phyloP scores from a whole-genome alignment of 768 basidiomycete species.

The Phylloporus arenicola region DNA sequence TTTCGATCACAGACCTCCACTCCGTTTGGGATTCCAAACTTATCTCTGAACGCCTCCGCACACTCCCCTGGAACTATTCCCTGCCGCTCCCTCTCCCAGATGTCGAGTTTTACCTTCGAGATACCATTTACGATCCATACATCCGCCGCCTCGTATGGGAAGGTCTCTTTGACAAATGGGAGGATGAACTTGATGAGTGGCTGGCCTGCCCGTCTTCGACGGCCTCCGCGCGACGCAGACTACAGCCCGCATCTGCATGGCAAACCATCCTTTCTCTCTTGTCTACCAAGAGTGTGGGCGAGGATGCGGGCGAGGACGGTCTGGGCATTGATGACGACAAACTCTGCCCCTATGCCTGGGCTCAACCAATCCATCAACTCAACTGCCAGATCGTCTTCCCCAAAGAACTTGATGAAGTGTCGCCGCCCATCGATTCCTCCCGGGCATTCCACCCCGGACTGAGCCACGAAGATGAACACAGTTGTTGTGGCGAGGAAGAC shows the following conservation, averaged over 20 bases:
- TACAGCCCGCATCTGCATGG: slow-evolving; percentile 17
- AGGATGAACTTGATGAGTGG: slow-evolving; percentile 57
- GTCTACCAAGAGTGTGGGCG: not conserved
- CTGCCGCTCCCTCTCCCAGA: slow-evolving; percentile 59
- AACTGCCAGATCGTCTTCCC: slow-evolving; percentile 88
- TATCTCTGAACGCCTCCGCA: slow-evolving; percentile 76
- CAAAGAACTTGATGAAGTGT: slow-evolving; percentile 48
- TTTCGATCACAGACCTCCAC: slow-evolving; percentile 58
- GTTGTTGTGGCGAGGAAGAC: not conserved
- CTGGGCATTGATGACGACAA: slow-evolving; percentile 46
- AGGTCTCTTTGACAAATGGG: slow-evolving; percentile 69
- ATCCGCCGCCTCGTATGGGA: slow-evolving; percentile 85
- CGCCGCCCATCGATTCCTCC: not conserved
- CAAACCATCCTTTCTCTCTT: slow-evolving; percentile 19
- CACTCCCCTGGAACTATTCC: slow-evolving; percentile 71
- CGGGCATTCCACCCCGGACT: not conserved
- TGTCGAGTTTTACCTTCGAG: slow-evolving; percentile 63
- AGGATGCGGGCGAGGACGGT: slow-evolving; percentile 6
- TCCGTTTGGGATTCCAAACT: slow-evolving; percentile 83
- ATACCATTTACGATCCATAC: slow-evolving; percentile 82
- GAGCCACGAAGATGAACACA: not conserved
- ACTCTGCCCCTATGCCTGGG: slow-evolving; percentile 80
- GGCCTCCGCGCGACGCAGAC: slow-evolving; percentile 5
- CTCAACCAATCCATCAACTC: slow-evolving; percentile 61
- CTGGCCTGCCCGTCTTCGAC: slow-evolving; percentile 50